Percentiles rank a stretch among this genome's conserved stretches.
Conservation (phyloP, 2,329 filamentous ascomycete species). For the Colletotrichum echinochloae region DNA sequence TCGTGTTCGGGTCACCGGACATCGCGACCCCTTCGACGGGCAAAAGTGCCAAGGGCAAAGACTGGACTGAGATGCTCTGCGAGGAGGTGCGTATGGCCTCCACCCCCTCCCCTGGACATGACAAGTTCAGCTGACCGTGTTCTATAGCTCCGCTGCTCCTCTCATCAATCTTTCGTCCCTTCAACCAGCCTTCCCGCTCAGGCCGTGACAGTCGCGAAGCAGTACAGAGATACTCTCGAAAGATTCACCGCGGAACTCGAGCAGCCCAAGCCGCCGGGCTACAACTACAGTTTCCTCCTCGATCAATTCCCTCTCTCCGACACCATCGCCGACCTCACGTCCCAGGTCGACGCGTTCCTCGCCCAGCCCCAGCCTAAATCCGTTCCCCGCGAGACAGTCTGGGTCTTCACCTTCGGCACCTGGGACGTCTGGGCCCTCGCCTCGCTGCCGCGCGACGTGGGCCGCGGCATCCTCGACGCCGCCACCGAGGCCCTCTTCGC, state of each 20-base stretch:
- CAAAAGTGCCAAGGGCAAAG: constrained; percentile 44
- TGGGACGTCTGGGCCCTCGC: constrained; percentile 68
- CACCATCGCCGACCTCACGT: constrained; percentile 55
- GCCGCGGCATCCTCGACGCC: constrained; percentile 52
- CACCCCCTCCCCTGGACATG: not conserved
- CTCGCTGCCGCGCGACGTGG: constrained; percentile 56
- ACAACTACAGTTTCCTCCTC: constrained; percentile 58
- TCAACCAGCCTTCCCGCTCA: constrained; percentile 58
- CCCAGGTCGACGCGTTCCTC: constrained; percentile 62
- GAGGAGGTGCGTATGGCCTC: constrained; percentile 53
- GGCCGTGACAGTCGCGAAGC: constrained; percentile 63
- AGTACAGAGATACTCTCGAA: constrained; percentile 63
- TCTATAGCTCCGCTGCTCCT: constrained; percentile 59
- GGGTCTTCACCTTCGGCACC: constrained; percentile 65
- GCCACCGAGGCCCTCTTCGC: constrained; percentile 56
- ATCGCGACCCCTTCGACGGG: constrained; percentile 52
- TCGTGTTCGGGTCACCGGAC: constrained; percentile 64
- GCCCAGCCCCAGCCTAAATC: constrained; percentile 48
- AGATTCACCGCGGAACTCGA: constrained; percentile 48
- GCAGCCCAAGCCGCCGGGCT: constrained; percentile 50
- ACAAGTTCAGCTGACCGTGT: not conserved
- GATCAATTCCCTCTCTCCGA: constrained; percentile 57
- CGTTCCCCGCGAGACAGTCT: constrained; percentile 61
- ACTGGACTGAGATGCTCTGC: constrained; percentile 64
- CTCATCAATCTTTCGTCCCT: constrained; percentile 61